Evolutionary conservation across 352 stramenopile genomes (phyloP).

Genomic region (Peronospora farinosa): DNA sequence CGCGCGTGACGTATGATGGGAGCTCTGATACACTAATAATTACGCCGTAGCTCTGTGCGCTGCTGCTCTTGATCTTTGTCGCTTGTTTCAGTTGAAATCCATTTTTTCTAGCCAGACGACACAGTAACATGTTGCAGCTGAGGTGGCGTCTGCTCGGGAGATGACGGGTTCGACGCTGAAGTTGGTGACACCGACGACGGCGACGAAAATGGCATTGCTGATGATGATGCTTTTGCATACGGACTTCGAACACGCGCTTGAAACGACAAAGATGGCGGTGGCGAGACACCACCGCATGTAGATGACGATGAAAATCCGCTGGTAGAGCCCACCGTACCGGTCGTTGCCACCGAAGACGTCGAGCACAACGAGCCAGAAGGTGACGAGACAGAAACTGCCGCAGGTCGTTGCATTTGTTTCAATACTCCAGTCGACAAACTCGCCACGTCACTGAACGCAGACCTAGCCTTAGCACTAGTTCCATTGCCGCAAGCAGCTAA

Average conservation of each 20-base stretch:
- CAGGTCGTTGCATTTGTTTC: constrained; percentile 21
- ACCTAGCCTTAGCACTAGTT: constrained; percentile 11
- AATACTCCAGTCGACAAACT: constrained; percentile 21
- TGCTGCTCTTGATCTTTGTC: constrained; percentile 15
- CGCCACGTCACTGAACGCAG: constrained; percentile 15
- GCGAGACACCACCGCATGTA: constrained; percentile 17
- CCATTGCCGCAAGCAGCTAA: constrained; percentile 8
- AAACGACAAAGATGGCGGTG: constrained; percentile 25
- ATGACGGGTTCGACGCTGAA: constrained; percentile 37
- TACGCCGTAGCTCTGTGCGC: constrained; percentile 29
- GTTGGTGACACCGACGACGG: constrained; percentile 33
- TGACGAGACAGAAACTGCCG: constrained; percentile 18
- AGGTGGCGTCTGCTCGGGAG: constrained; percentile 39
- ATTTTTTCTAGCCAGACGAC: constrained; percentile 44
- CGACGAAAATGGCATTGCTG: constrained; percentile 39
- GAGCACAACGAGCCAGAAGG: constrained; percentile 24
- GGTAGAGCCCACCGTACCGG: constrained; percentile 20
- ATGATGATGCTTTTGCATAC: constrained; percentile 45
- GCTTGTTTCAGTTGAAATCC: constrained; percentile 2
- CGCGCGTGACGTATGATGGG: constrained; percentile 25
- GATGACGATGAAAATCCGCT: constrained; percentile 33
- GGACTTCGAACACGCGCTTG: constrained; percentile 28
- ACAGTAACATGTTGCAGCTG: constrained; percentile 65
- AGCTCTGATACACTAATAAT: constrained; percentile 47
- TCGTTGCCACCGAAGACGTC: constrained; percentile 22